Evolutionary conservation across 2,329 filamentous ascomycete genomes (phyloP).

Genomic region (Lasiodiplodia hormozganensis): DNA sequence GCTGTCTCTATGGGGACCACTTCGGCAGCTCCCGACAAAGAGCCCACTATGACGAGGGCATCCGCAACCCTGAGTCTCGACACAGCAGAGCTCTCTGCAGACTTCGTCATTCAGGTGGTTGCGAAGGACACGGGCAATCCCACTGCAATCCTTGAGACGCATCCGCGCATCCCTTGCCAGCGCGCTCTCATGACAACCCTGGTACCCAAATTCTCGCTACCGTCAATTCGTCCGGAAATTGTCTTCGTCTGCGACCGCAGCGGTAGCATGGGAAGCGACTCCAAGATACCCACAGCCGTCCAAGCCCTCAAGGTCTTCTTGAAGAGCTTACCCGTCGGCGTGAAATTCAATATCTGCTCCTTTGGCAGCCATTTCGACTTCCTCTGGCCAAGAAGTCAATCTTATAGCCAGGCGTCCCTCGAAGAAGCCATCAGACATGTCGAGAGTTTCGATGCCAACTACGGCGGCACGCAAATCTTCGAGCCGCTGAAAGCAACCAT

Average conservation of each 20-base stretch:
- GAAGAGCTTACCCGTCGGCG: conserved; percentile 68
- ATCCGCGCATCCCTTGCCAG: conserved; percentile 66
- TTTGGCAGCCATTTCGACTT: conserved; percentile 62
- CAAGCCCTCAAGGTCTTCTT: conserved; percentile 68
- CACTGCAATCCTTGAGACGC: conserved; percentile 69
- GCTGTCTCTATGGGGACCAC: conserved; percentile 68
- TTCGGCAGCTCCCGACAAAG: conserved; percentile 53
- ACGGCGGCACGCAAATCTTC: conserved; percentile 63
- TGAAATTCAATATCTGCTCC: conserved; percentile 74
- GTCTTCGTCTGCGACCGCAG: conserved; percentile 77
- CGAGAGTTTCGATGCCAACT: conserved; percentile 51
- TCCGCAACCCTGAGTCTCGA: conserved; percentile 66
- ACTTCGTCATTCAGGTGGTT: conserved; percentile 72
- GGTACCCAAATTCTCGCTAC: conserved; percentile 72
- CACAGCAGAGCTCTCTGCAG: conserved; percentile 62
- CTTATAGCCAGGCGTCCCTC: conserved; percentile 55
- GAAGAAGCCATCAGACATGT: conserved; percentile 53
- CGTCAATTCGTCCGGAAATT: conserved; percentile 64
- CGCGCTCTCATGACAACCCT: conserved; percentile 74
- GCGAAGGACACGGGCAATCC: conserved; percentile 67
- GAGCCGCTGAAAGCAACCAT: conserved; percentile 56
- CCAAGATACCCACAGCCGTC: conserved; percentile 61
- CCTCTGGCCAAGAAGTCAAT: conserved; percentile 56
- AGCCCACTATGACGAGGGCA: conserved; percentile 64
- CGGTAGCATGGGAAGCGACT: conserved; percentile 63